Conservation (phyloP, 2,329 filamentous ascomycete genomes). For the Sporothrix luriei region DNA sequence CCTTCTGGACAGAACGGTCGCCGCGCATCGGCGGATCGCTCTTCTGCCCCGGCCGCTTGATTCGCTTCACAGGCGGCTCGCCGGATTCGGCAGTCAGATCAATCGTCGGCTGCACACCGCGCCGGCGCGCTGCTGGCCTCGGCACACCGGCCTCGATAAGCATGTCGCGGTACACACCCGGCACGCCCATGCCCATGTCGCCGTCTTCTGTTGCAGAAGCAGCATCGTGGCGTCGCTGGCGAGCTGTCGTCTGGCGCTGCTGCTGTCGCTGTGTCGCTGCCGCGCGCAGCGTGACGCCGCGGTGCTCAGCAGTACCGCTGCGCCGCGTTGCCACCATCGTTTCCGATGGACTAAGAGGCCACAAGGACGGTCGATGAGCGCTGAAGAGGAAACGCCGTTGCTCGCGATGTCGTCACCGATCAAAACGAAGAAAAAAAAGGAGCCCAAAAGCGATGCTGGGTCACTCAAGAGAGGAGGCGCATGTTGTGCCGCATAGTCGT, state of each 20-base stretch:
- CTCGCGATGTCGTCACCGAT: neutral
- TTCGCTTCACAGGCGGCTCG: slow-evolving; percentile 35
- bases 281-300: slow-evolving; percentile 29
- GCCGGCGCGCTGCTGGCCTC: slow-evolving; percentile 4
- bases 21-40: neutral
- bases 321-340: slow-evolving; percentile 32
- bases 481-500: slow-evolving; percentile 8
- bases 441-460: neutral
- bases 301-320: slow-evolving; percentile 21
- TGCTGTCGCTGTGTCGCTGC: slow-evolving; percentile 27
- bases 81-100: neutral
- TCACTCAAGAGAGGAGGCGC: neutral
- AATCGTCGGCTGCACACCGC: neutral
- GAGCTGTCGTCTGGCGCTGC: slow-evolving; percentile 15
- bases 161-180: slow-evolving; percentile 35
- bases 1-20: neutral
- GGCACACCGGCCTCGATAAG: slow-evolving; percentile 35
- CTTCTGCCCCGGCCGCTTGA: slow-evolving; percentile 37
- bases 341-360: too few relatives aligned
- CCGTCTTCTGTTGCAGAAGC: neutral
- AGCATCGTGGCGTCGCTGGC: slow-evolving; percentile 7
- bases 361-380: too few relatives aligned
- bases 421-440: neutral
- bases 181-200: slow-evolving; percentile 8
- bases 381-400: neutral